phyloP scores from a whole-genome alignment of 1,139 yeast genomes.

The Suhomyces panamericanus region DNA sequence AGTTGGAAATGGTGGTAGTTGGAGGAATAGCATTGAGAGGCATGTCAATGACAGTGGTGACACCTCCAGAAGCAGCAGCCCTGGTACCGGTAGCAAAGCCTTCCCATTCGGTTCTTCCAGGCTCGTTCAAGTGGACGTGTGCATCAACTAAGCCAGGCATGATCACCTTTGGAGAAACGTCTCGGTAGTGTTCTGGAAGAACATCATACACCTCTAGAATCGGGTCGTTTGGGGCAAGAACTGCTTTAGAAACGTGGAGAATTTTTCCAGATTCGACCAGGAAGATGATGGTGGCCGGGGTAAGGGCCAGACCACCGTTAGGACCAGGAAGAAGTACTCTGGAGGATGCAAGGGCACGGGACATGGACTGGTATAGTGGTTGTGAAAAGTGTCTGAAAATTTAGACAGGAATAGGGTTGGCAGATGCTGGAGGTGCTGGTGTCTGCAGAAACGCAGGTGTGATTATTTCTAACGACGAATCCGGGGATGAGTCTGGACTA shows the following conservation, averaged over 20 bases:
- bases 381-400: neutral
- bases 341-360: constrained; percentile 64
- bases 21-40: constrained; percentile 96
- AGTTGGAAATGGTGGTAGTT: constrained; percentile 78
- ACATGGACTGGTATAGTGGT: constrained; percentile 34
- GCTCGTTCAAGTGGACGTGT: constrained; percentile 92
- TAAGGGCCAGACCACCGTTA: constrained; percentile 31
- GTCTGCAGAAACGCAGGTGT: neutral
- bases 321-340: constrained; percentile 53
- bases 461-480: too few relatives aligned
- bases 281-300: constrained; percentile 69
- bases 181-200: constrained; percentile 40
- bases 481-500: too few relatives aligned
- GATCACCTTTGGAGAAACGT: constrained; percentile 64
- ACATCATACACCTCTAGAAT: constrained; percentile 45
- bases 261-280: constrained; percentile 67
- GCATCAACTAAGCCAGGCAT: constrained; percentile 93
- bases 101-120: constrained; percentile 95
- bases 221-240: constrained; percentile 37
- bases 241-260: constrained; percentile 42
- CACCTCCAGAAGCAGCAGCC: constrained; percentile 94
- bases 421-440: neutral
- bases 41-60: constrained; percentile 94
- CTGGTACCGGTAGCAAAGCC: constrained; percentile 92
- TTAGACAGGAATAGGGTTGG: neutral